Evolutionary conservation across 495 filamentous ascomycete genomes (phyloP), one percentile per base, ranked within the genome.

Genomic region (Podospora sp.): DNA sequence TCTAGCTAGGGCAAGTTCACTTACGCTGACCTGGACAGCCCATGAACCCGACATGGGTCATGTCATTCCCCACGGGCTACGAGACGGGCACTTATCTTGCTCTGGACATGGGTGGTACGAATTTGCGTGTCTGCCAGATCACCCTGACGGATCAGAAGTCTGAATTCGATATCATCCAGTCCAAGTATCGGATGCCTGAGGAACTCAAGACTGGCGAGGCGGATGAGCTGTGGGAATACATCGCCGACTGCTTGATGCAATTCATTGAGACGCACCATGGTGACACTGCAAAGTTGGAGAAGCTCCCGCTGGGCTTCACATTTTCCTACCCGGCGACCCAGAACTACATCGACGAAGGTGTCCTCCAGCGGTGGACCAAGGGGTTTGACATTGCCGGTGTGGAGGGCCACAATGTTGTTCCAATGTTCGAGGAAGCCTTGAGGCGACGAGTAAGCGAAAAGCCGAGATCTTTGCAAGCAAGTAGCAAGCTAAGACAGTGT

Each of bases 41-140:
- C 67, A 99, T 99, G 95, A 98, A 97, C 80, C 91, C 95, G 51
- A 98, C 95, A 60, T 99, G 95, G 95, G 94, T 95, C 65, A 93
- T 98, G 89, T 89, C 87, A 64, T 96, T 91, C 79, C 95, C 95
- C 65, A 90, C 90, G 73, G 95, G 95, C 62, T 69, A 93, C 66
- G 95, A 99, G 77, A 90, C 88, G 16, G 95, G 95, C 68, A 97
- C 91, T 49, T 99, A 88, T 77, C 84, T 99, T 56, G 95, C 95
- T 70, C 84, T 99, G 35, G 95, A 99, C 76, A 97, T 99, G 96
- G 95, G 95, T 66, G 95, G 95, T 71, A 99, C 95, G 76, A 99
- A 99, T 76, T 85, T 99, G 65, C 93, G 95, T 75, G 96, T 99
- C 72, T 99, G 95, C 82, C 92, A 99, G 78, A 94, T 99, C 75